Base-by-base conservation (phyloP, 2,329 filamentous ascomycete species). In the Penicillium capsulatum region DNA sequence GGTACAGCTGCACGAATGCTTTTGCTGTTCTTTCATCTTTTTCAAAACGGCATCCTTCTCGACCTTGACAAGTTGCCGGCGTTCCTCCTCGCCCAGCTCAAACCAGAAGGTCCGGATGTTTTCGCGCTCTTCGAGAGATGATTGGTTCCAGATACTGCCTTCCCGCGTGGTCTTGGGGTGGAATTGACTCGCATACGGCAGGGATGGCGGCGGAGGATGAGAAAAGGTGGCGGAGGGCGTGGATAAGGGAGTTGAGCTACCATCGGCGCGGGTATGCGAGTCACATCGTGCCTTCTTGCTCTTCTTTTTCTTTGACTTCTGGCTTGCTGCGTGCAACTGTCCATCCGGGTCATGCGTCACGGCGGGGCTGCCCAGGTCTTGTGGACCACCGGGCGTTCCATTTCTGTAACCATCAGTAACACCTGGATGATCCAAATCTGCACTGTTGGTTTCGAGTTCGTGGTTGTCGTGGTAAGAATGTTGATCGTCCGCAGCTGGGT, bases 11-110 rank as follows among this genome's bases (percentile, higher is more conserved):
- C 92, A 98, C 2, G 91, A 97, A 65, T 97, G 90, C 68, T 97
- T 97, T 66, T 98, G 92, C 67, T 98, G 92, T 67, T 98, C 92
- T 74, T 98, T 98, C 92, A 98, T 98, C 74, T 98, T 98, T 61
- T 87, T 89, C 40, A 98, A 71, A 0, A 98, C 92, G 6, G 92
- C 91, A 67, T 98, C 91, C 70, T 98, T 98, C 68, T 98, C 92
- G 19, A 98, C 91, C 68, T 96, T 96, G 60, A 98, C 89, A 32
- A 98, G 73, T 11, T 87, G 92, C 63, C 94, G 92, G 55, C 92
- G 86, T 64, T 97, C 90, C 26, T 94, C 87, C 65, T 98, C 92
- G 52, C 87, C 88, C 30, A 98, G 69, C 11, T 89, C 89, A 37
- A 98, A 77, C 92, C 92, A 98, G 68, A 97, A 98, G 54, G 95